phyloP scores from a whole-genome alignment of 352 stramenopile genomes.

The Phytopythium chamaehyphon region DNA sequence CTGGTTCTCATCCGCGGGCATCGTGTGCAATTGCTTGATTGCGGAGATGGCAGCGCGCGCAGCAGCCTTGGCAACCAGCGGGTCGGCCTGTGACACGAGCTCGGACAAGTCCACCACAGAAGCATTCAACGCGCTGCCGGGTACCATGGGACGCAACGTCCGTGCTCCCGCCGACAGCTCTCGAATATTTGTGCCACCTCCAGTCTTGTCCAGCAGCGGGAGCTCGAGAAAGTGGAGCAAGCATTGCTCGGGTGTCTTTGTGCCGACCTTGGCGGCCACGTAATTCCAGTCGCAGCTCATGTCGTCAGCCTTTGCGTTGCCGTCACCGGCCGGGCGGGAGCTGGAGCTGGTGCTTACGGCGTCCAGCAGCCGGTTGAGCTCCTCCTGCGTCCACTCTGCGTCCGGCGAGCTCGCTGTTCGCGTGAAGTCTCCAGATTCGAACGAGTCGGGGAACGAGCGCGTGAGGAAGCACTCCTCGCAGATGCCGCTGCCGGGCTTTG shows the following conservation, averaged over 20 bases:
- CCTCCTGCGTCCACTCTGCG: constrained; percentile 35
- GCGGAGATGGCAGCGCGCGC: constrained; percentile 57
- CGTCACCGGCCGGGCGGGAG: constrained; percentile 3
- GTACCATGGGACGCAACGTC: constrained; percentile 32
- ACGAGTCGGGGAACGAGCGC: constrained; percentile 54
- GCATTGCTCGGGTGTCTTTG: constrained; percentile 72
- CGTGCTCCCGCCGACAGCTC: constrained; percentile 3
- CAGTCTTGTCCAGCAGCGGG: constrained; percentile 40
- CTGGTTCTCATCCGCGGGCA: constrained; percentile 13
- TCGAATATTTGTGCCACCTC: too few species aligned
- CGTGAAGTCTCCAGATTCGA: constrained; percentile 63
- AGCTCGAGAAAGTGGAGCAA: constrained; percentile 76
- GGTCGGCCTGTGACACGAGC: constrained; percentile 60
- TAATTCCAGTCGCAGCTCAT: constrained; percentile 74
- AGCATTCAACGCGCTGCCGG: constrained; percentile 43
- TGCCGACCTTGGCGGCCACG: constrained; percentile 58
- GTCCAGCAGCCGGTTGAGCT: constrained; percentile 43
- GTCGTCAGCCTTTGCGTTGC: constrained; percentile 11
- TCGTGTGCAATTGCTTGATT: constrained; percentile 59
- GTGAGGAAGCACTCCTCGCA: constrained; percentile 66
- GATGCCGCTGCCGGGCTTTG: constrained; percentile 54
- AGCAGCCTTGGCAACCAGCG: constrained; percentile 65
- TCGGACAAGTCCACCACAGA: constrained; percentile 47
- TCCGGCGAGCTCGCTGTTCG: constrained; percentile 18
- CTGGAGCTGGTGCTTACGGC: constrained; percentile 37